Base-by-base conservation (phyloP, 371 early-diverging fungal species). In the Mucor indicus region DNA sequence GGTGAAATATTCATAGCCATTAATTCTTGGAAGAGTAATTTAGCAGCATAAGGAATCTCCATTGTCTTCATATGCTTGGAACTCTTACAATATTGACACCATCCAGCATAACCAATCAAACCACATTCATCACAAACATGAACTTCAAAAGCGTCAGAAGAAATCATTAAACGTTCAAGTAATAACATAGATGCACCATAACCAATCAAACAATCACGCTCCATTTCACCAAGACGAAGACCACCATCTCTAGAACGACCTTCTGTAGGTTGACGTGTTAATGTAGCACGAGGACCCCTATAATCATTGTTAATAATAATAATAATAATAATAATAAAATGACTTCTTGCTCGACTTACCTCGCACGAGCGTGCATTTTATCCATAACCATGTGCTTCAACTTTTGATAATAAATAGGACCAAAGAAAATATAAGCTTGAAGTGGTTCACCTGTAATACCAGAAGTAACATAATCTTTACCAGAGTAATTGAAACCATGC, bases 301-400 rank as follows among this genome's bases (percentile, higher is more conserved):
- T n/a, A n/a, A n/a, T n/a, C n/a, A n/a, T n/a, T n/a, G 36, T n/a
- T 56, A 4, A 37, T 20, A 35, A 20, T 22, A 31, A 25, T 36
- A 6, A 35, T 11, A 22, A n/a, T n/a, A n/a, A n/a, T n/a, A n/a
- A n/a, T n/a, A 10, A 29, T n/a, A 24, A 12, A 47, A 40, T 25
- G 29, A 21, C 11, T 35, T 20, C 4, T 24, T 22, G 10, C 11
- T 32, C 9, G 44, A 44, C 62, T 52, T 77, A 83, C 86, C 86
- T 75, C 40, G 99, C 89, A 62, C 99, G 90, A 17, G 98, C 96
- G 67, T 99, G 99, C 93, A 99, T 98, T 77, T 99, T 99, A 75
- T 99, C 99, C 80, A 96, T 90, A 4, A 99, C 99, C 99, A 99
- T 99, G 69, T 99, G 99, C 81, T 99, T 99, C 46, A 99, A 82